Conservation (phyloP, 345 rosid genomes). For the Anacardium occidentale region DNA sequence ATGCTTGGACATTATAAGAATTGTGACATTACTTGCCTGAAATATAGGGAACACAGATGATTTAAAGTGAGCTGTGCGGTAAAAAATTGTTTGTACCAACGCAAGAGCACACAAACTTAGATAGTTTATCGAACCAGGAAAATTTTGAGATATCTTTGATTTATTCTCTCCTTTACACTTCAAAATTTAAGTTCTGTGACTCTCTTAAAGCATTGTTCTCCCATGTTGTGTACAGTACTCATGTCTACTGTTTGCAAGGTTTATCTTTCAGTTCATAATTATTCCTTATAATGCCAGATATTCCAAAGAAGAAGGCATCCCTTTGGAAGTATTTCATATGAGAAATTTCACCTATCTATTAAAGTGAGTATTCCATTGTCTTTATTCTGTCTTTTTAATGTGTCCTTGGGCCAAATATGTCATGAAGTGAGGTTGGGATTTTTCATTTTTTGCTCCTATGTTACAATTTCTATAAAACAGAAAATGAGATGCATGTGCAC, state of each 20-base stretch:
- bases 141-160: neutral
- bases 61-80: no score
- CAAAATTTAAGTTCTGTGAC: no score
- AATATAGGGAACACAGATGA: no score
- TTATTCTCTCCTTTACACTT: neutral
- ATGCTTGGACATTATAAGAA: no score
- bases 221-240: neutral
- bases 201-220: no score
- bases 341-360: conserved; percentile 80
- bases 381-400: neutral
- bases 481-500: neutral
- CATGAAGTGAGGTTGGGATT: neutral
- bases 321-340: conserved; percentile 40
- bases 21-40: no score
- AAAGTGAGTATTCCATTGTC: conserved; percentile 43
- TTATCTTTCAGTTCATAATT: neutral
- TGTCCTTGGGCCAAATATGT: neutral
- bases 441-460: neutral
- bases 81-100: no score
- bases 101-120: no score
- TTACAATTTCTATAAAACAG: neutral
- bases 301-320: conserved; percentile 89
- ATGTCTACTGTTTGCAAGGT: conserved; percentile 3
- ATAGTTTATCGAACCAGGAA: neutral
- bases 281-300: conserved; percentile 51